phyloP scores from a whole-genome alignment of 495 filamentous ascomycete species.

The Xylaria longipes region DNA sequence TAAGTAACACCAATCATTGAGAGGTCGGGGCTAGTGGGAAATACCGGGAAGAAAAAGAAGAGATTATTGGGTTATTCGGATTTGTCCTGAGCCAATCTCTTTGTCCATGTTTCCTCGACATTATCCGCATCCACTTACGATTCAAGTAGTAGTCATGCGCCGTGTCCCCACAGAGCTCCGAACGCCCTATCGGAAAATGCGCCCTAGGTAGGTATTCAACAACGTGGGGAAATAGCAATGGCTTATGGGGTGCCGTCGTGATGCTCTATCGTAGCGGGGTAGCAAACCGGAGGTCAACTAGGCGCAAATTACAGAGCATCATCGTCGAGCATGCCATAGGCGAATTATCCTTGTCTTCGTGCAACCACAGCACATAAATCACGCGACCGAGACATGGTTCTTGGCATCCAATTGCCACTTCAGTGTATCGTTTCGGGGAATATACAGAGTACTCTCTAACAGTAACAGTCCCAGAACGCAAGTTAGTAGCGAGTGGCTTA shows the following conservation, averaged over 20 bases:
- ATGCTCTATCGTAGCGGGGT: conserved; percentile 36
- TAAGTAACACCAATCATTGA: not conserved
- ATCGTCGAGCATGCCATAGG: conserved; percentile 4
- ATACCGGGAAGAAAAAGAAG: conserved; percentile 14
- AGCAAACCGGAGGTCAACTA: conserved; percentile 26
- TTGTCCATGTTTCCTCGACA: conserved; percentile 9
- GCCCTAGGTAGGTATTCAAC: conserved; percentile 34
- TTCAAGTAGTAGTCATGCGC: conserved; percentile 15
- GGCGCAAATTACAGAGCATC: conserved; percentile 24
- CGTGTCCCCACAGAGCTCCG: conserved; percentile 31
- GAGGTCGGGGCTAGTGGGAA: not conserved
- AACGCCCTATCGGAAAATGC: conserved; percentile 31
- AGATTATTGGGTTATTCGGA: conserved; percentile 9
- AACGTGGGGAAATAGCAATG: conserved; percentile 47
- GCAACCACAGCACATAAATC: conserved; percentile 6
- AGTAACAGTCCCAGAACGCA: not conserved
- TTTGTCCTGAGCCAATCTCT: conserved; percentile 6
- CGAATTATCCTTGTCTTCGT: conserved; percentile 8
- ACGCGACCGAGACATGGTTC: conserved; percentile 14
- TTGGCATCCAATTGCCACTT: conserved; percentile 1
- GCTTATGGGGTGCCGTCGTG: conserved; percentile 37
- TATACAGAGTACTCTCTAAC: not conserved
- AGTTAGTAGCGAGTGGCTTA: not conserved
- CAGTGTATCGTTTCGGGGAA: not conserved
- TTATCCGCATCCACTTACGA: conserved; percentile 4